A percentile compares a stretch with the other conserved stretches of the same genome.
These are phyloP conservation scores for Ganoderma resinaceum DNA, from an alignment of 1,284 basidiomycete species.

Conservation along the genomic window DNA sequence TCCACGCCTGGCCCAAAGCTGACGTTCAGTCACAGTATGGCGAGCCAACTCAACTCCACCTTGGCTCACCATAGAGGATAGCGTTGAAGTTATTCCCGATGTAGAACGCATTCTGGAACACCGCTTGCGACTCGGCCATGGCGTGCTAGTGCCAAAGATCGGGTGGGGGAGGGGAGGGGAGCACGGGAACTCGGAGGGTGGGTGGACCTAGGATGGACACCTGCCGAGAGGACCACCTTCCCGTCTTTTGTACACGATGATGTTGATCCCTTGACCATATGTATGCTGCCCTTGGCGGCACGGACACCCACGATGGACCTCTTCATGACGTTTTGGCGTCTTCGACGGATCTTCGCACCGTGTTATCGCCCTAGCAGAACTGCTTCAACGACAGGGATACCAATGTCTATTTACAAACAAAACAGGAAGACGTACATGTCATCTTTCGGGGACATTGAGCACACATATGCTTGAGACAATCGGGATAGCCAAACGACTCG, in stretches of 20 bases:
- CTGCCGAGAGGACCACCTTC: not conserved
- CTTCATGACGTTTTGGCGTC: not conserved
- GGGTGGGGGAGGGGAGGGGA: not conserved
- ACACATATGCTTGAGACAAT: not conserved
- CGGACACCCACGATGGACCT: not conserved
- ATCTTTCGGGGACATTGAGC: not conserved
- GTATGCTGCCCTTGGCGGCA: not conserved
- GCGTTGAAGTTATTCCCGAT: slow-evolving; percentile 28
- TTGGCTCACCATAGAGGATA: slow-evolving; percentile 25
- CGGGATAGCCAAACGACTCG: not conserved
- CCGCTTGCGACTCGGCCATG: slow-evolving; percentile 12
- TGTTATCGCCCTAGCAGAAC: not conserved
- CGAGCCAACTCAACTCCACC: not conserved
- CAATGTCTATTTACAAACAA: not conserved
- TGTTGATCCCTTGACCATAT: slow-evolving; percentile 1
- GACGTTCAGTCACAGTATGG: not conserved
- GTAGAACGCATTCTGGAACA: slow-evolving; percentile 29
- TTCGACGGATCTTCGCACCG: not conserved
- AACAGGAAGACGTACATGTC: not conserved
- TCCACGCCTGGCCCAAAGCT: slow-evolving; percentile 13
- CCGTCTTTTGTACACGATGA: slow-evolving; percentile 1
- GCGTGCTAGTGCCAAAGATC: slow-evolving; percentile 1
- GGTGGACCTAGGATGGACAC: not conserved
- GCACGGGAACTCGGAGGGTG: slow-evolving; percentile 2
- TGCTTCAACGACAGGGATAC: not conserved